These are phyloP conservation scores for Ascochyta lentis DNA, from an alignment of 2,329 filamentous ascomycete species.

Conservation along the genomic window DNA sequence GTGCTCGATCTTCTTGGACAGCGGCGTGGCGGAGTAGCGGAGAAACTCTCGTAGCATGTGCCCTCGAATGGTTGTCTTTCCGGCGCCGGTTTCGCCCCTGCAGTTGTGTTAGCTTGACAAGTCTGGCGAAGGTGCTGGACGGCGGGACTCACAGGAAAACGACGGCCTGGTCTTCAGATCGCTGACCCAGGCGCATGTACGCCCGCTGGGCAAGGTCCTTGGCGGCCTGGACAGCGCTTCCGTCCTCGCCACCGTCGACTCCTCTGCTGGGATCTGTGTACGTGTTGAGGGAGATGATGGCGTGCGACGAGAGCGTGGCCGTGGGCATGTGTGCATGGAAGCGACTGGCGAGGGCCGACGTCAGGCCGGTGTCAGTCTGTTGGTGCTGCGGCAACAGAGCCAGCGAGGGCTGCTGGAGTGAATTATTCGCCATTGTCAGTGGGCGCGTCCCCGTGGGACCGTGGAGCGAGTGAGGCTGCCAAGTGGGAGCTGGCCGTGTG, in stretches of 20 bases:
- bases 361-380: slow-evolving; percentile 79
- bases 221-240: slow-evolving; percentile 88
- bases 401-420: slow-evolving; percentile 75
- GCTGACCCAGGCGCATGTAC: slow-evolving; percentile 81
- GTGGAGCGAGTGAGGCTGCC: slow-evolving; percentile 38
- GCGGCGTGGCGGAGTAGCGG: slow-evolving; percentile 86
- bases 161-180: slow-evolving; percentile 91
- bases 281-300: slow-evolving; percentile 90
- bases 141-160: slow-evolving; percentile 79
- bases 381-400: slow-evolving; percentile 85
- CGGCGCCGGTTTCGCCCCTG: slow-evolving; percentile 93
- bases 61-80: slow-evolving; percentile 92
- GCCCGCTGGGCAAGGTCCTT: slow-evolving; percentile 90
- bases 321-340: slow-evolving; percentile 93
- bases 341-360: slow-evolving; percentile 81
- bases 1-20: slow-evolving; percentile 91
- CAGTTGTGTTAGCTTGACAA: slow-evolving; percentile 5
- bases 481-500: slow-evolving; percentile 21
- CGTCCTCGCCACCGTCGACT: slow-evolving; percentile 87
- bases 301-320: slow-evolving; percentile 87
- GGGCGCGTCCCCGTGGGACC: slow-evolving; percentile 50
- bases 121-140: neutral
- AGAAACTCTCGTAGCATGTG: slow-evolving; percentile 87
- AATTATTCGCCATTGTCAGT: slow-evolving; percentile 64
- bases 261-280: slow-evolving; percentile 90